Conservation (phyloP, 352 stramenopile species). For the Phytopythium montanum region DNA sequence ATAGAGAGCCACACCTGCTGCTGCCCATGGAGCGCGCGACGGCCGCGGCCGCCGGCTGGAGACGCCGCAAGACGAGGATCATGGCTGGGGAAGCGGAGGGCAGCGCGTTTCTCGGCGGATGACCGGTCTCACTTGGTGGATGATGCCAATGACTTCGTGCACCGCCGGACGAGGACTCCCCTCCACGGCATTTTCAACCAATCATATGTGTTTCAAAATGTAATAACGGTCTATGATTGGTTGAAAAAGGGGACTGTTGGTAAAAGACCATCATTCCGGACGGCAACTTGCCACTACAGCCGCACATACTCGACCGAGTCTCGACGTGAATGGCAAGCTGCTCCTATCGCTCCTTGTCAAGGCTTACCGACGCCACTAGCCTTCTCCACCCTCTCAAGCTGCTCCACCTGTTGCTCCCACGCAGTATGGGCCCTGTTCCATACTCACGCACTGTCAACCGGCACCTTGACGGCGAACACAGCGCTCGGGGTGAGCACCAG, state of each 20-base stretch:
- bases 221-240: neutral
- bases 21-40: constrained; percentile 20
- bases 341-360: too few species aligned
- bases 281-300: neutral
- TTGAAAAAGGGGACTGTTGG: neutral
- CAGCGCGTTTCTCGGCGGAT: neutral
- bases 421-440: neutral
- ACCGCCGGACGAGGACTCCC: neutral
- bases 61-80: constrained; percentile 60
- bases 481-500: constrained; percentile 53
- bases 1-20: constrained; percentile 15
- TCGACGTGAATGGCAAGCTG: neutral
- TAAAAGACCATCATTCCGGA: constrained; percentile 1
- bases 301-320: neutral
- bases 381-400: neutral
- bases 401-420: neutral
- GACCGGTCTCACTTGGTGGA: neutral
- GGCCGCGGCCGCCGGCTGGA: constrained; percentile 42
- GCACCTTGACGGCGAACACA: constrained; percentile 31
- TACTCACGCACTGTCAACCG: constrained; percentile 5
- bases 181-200: neutral
- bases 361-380: neutral
- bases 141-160: neutral
- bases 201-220: neutral
- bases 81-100: constrained; percentile 23